Evolutionary conservation across 345 rosid genomes (phyloP).

Genomic region (Boechera retrofracta): DNA sequence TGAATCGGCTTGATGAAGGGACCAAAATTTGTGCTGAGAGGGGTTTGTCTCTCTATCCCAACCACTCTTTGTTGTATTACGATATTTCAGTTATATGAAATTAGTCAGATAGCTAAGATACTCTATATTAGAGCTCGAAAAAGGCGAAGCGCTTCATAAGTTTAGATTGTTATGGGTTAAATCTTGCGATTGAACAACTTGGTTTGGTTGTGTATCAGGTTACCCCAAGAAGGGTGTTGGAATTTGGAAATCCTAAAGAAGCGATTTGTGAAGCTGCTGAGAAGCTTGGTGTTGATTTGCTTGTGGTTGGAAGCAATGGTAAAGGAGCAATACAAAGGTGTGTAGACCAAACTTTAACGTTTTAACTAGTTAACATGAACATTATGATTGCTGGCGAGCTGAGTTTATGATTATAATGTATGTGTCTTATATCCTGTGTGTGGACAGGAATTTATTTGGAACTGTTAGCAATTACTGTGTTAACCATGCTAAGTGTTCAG

Average conservation of each 20-base stretch:
- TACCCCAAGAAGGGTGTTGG: slow-evolving; percentile 54
- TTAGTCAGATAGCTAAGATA: neutral
- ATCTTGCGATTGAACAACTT: neutral
- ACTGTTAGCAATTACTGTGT: slow-evolving; percentile 61
- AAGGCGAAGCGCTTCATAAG: too few relatives aligned
- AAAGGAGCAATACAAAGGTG: slow-evolving; percentile 55
- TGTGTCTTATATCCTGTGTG: neutral
- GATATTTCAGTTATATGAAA: neutral
- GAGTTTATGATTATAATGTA: slow-evolving; percentile 5
- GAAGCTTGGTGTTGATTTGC: slow-evolving; percentile 62
- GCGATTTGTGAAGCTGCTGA: slow-evolving; percentile 65
- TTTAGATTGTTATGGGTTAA: too few relatives aligned
- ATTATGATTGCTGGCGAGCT: neutral
- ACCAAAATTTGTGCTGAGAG: slow-evolving; percentile 55
- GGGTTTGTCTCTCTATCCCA: slow-evolving; percentile 47
- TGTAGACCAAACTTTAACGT: neutral
- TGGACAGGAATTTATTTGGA: slow-evolving; percentile 49
- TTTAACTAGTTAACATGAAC: neutral
- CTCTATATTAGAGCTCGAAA: too few relatives aligned
- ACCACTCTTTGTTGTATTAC: neutral
- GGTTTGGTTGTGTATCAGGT: slow-evolving; percentile 48
- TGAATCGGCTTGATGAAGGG: slow-evolving; percentile 52
- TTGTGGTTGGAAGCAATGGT: slow-evolving; percentile 50
- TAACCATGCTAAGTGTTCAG: slow-evolving; percentile 59
- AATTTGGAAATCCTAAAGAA: slow-evolving; percentile 63